Evolutionary conservation across 495 filamentous ascomycete genomes (phyloP).

Genomic region (Cercophora scortea): DNA sequence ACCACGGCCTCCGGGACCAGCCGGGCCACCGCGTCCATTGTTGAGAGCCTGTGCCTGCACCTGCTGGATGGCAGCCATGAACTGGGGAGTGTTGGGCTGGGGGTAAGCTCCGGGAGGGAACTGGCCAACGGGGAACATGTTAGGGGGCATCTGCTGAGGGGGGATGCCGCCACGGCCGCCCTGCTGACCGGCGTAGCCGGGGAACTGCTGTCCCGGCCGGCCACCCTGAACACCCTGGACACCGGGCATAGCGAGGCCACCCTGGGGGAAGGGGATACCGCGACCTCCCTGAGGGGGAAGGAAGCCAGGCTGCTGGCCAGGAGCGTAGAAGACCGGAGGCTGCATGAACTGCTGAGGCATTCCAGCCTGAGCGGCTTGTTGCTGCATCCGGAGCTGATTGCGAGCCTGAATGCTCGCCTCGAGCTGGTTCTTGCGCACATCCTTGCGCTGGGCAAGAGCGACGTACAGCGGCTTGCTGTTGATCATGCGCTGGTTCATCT

Average conservation of each 20-base stretch:
- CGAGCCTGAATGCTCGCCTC: conserved; percentile 99
- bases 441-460: conserved; percentile 96
- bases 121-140: conserved; percentile 67
- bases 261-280: conserved; percentile 81
- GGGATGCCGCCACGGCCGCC: conserved; percentile 71
- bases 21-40: conserved; percentile 57
- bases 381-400: conserved; percentile 96
- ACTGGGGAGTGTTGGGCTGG: conserved; percentile 43
- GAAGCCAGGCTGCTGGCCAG: conserved; percentile 70
- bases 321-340: conserved; percentile 79
- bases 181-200: conserved; percentile 71
- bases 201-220: conserved; percentile 70
- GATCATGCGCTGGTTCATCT: conserved; percentile 99
- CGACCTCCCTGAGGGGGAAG: conserved; percentile 67
- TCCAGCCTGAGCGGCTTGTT: conserved; percentile 85
- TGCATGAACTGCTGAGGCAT: conserved; percentile 84
- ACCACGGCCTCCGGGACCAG: conserved; percentile 63
- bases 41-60: conserved; percentile 49
- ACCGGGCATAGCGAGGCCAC: conserved; percentile 70
- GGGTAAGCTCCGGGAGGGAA: conserved; percentile 58
- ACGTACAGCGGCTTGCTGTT: conserved; percentile 97
- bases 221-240: conserved; percentile 75
- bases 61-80: conserved; percentile 60
- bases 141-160: conserved; percentile 72
- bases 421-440: conserved; percentile 96